These are phyloP conservation scores for Trichoderma brevicompactum DNA, from an alignment of 2,329 filamentous ascomycete genomes.

Conservation along the genomic window DNA sequence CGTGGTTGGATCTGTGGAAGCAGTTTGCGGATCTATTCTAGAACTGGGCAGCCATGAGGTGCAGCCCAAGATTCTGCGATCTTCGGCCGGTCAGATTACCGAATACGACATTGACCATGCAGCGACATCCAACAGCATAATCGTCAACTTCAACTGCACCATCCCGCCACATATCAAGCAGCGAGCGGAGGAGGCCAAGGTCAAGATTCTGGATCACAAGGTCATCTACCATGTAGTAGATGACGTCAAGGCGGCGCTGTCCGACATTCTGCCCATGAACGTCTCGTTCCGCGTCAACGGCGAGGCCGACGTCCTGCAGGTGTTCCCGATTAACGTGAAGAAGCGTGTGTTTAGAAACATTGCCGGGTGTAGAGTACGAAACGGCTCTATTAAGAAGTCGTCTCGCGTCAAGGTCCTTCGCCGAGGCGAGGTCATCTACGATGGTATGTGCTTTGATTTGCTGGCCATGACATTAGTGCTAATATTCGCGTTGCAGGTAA, in stretches of 20 bases:
- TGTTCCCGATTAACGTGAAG: slow-evolving; percentile 84
- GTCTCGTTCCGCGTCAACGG: slow-evolving; percentile 74
- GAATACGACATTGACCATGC: slow-evolving; percentile 93
- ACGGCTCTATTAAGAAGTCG: slow-evolving; percentile 70
- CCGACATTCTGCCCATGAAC: slow-evolving; percentile 68
- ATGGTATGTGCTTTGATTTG: slow-evolving; percentile 66
- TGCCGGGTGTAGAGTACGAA: slow-evolving; percentile 85
- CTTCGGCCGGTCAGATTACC: slow-evolving; percentile 74
- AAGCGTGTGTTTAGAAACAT: slow-evolving; percentile 72
- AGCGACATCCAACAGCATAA: slow-evolving; percentile 71
- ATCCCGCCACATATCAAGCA: slow-evolving; percentile 69
- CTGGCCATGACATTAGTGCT: background rate
- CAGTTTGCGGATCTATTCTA: slow-evolving; percentile 76
- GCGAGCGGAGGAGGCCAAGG: slow-evolving; percentile 70
- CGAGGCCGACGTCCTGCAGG: slow-evolving; percentile 81
- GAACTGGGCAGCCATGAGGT: slow-evolving; percentile 86
- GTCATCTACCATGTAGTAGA: slow-evolving; percentile 83
- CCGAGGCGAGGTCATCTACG: slow-evolving; percentile 71
- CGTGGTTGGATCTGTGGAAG: slow-evolving; percentile 91
- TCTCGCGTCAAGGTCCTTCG: slow-evolving; percentile 74
- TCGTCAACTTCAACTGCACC: slow-evolving; percentile 84
- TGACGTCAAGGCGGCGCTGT: slow-evolving; percentile 70
- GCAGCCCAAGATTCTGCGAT: slow-evolving; percentile 73
- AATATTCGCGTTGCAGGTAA: slow-evolving; percentile 58
- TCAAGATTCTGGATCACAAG: slow-evolving; percentile 81